These are phyloP conservation scores for Ustilago lituana DNA, from an alignment of 1,284 basidiomycete genomes.

Conservation along the genomic window DNA sequence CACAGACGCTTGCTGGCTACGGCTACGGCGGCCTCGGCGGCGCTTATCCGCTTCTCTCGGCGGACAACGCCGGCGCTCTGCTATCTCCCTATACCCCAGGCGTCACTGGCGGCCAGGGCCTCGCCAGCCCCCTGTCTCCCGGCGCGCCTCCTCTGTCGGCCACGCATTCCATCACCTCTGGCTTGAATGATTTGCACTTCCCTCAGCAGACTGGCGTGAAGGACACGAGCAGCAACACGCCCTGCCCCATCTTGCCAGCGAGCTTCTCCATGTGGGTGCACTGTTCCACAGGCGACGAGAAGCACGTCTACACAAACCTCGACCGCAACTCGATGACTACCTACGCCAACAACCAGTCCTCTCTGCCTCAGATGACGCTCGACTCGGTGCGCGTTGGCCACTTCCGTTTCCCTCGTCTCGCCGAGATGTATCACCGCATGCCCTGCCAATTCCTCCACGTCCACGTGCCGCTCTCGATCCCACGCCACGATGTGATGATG, in stretches of 20 bases:
- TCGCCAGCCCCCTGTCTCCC: slow-evolving; percentile 47
- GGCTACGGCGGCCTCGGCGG: slow-evolving; percentile 62
- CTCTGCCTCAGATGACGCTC: slow-evolving; percentile 55
- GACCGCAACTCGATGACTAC: slow-evolving; percentile 57
- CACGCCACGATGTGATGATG: slow-evolving; percentile 58
- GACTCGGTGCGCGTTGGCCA: slow-evolving; percentile 53
- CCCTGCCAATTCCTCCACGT: slow-evolving; percentile 69
- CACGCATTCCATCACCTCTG: slow-evolving; percentile 56
- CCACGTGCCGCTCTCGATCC: slow-evolving; percentile 67
- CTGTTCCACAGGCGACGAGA: slow-evolving; percentile 58
- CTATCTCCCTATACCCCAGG: slow-evolving; percentile 58
- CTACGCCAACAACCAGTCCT: slow-evolving; percentile 48
- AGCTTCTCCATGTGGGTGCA: slow-evolving; percentile 66
- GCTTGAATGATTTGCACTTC: slow-evolving; percentile 58
- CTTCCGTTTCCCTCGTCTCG: slow-evolving; percentile 65
- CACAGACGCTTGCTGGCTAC: slow-evolving; percentile 63
- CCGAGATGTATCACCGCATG: slow-evolving; percentile 65
- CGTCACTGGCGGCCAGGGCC: slow-evolving; percentile 30
- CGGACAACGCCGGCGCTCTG: slow-evolving; percentile 39
- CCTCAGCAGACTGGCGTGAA: slow-evolving; percentile 44
- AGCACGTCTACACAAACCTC: slow-evolving; percentile 63
- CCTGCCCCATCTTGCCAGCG: slow-evolving; percentile 60
- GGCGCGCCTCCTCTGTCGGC: slow-evolving; percentile 52
- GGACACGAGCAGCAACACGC: slow-evolving; percentile 30
- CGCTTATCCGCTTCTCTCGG: slow-evolving; percentile 45